These are phyloP conservation scores for Mycothermus thermophilus DNA, from an alignment of 495 filamentous ascomycete species.

Conservation along the genomic window DNA sequence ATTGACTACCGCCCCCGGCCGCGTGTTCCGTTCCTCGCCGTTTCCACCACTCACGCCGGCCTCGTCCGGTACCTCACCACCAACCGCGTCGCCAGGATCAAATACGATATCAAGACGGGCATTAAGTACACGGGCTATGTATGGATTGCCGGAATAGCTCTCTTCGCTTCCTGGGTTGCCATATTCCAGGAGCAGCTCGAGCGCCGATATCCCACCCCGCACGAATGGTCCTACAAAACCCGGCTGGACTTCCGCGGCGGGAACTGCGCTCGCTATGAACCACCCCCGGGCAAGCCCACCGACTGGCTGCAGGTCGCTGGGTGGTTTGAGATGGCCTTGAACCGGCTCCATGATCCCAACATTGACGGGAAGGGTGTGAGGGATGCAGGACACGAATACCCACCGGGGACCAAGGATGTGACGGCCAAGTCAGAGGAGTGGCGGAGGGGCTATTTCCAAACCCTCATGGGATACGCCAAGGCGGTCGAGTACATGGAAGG, in stretches of 20 bases:
- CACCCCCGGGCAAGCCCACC: conserved; percentile 33
- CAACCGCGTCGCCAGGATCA: conserved; percentile 53
- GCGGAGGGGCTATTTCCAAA: conserved; percentile 70
- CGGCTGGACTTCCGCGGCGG: conserved; percentile 48
- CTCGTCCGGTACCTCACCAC: conserved; percentile 64
- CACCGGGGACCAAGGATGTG: conserved; percentile 41
- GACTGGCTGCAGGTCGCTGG: conserved; percentile 51
- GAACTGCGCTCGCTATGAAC: conserved; percentile 39
- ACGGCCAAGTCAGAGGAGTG: conserved; percentile 62
- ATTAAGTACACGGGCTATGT: conserved; percentile 44
- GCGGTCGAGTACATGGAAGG: conserved; percentile 70
- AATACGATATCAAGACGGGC: conserved; percentile 45
- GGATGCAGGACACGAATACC: conserved; percentile 21
- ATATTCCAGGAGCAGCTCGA: conserved; percentile 57
- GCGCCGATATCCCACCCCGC: conserved; percentile 56
- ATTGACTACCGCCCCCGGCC: conserved; percentile 37
- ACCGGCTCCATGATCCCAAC: conserved; percentile 47
- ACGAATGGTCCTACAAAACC: conserved; percentile 56
- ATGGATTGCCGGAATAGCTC: conserved; percentile 40
- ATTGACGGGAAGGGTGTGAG: conserved; percentile 53
- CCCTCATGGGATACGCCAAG: conserved; percentile 59
- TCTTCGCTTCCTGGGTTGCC: conserved; percentile 41
- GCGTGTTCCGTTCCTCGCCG: conserved; percentile 62
- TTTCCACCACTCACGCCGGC: conserved; percentile 31
- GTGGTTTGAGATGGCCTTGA: conserved; percentile 39